A percentile compares a stretch with the other conserved stretches of the same genome.
These are phyloP conservation scores for Oryza officinalis DNA, from an alignment of 176 grass and related monocot species.

Conservation along the genomic window DNA sequence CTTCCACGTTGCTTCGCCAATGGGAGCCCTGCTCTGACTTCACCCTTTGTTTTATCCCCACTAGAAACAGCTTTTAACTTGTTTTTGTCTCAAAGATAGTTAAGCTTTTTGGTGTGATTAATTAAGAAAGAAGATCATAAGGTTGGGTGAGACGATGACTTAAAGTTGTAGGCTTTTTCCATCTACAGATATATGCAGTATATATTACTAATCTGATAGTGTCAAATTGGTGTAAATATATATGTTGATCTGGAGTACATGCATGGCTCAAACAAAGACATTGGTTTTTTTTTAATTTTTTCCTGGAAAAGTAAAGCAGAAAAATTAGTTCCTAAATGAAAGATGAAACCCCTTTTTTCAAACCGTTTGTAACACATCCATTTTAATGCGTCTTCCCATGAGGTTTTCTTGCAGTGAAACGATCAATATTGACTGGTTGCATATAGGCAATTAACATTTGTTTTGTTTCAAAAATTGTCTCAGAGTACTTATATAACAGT, in stretches of 20 bases:
- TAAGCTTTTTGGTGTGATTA: not conserved
- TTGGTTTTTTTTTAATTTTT: too few species aligned
- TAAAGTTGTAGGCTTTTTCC: not conserved
- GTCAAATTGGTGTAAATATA: too few species aligned
- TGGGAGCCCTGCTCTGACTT: not conserved
- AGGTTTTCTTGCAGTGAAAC: not conserved
- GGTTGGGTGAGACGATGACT: not conserved
- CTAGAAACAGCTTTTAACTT: not conserved
- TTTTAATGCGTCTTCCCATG: too few species aligned
- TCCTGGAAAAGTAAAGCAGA: too few species aligned
- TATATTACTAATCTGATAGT: not conserved
- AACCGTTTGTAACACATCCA: not conserved
- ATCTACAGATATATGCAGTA: not conserved
- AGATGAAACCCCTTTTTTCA: not conserved
- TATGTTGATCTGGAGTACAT: too few species aligned
- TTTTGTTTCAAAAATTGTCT: not conserved
- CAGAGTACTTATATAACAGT: not conserved
- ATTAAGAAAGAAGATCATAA: not conserved
- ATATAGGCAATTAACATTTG: not conserved
- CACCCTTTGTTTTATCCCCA: not conserved
- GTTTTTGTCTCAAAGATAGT: not conserved
- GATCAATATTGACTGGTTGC: not conserved
- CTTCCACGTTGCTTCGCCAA: constrained; percentile 23
- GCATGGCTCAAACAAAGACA: too few species aligned
- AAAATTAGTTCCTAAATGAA: too few species aligned